These are phyloP conservation scores for Chloromonas sp. DNA, from an alignment of 163 green algal genomes.

Conservation along the genomic window DNA sequence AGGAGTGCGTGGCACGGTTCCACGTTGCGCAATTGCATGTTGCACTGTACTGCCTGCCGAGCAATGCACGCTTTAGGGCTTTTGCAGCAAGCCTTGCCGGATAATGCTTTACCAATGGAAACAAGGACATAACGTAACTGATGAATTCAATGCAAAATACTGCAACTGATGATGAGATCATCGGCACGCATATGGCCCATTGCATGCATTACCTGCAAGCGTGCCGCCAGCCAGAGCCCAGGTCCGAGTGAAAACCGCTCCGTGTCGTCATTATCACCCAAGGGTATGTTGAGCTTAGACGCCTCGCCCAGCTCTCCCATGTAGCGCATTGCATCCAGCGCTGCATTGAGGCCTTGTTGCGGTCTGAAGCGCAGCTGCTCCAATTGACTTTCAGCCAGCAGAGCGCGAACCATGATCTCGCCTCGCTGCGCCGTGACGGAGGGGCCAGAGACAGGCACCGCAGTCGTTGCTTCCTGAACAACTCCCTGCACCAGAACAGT, in stretches of 20 bases:
- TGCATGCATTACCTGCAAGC: conserved; percentile 4
- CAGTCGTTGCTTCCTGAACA: no score
- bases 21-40: conserved; percentile 28
- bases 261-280: conserved; percentile 32
- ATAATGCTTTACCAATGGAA: not conserved
- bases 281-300: conserved; percentile 3
- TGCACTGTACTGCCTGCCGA: conserved; percentile 20
- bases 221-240: not conserved
- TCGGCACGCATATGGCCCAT: not conserved
- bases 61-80: not conserved
- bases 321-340: conserved; percentile 22
- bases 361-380: conserved; percentile 29
- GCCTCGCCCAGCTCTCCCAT: conserved; percentile 13
- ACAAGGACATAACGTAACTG: not conserved
- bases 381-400: conserved; percentile 26
- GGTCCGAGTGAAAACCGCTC: conserved; percentile 20
- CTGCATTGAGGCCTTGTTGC: conserved; percentile 11
- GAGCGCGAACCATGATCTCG: conserved; percentile 24
- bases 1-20: conserved; percentile 12
- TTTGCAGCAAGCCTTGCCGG: not conserved
- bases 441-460: not conserved
- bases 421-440: conserved; percentile 7
- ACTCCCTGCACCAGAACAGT: no score
- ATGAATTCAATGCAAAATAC: not conserved
- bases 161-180: not conserved